phyloP scores from a whole-genome alignment of 1,139 yeast genomes.

The Debaryomyces nepalensis region DNA sequence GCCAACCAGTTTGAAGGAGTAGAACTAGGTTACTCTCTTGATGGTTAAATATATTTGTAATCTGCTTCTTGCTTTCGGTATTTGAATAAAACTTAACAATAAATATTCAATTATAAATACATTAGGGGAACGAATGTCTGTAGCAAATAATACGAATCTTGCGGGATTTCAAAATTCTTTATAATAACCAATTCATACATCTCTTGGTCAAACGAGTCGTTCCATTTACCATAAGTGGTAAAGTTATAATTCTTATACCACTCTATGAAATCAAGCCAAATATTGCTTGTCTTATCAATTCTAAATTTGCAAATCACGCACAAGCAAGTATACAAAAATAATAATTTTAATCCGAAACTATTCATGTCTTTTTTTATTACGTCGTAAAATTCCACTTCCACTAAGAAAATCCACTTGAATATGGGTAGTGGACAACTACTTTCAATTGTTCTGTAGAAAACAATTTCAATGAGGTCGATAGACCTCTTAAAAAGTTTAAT shows the following conservation, averaged over 20 bases:
- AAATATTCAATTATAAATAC: background rate
- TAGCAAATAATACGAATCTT: conserved; percentile 1
- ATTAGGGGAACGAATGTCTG: conserved; percentile 1
- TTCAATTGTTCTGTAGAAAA: conserved; percentile 20
- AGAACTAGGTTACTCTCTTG: conserved; percentile 50
- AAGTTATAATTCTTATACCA: conserved; percentile 16
- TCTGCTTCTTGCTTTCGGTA: background rate
- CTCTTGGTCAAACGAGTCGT: conserved; percentile 16
- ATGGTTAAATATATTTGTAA: conserved; percentile 32
- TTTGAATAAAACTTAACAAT: no score
- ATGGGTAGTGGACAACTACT: conserved; percentile 34
- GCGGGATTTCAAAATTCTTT: conserved; percentile 9
- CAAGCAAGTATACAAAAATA: conserved; percentile 18
- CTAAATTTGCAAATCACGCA: conserved; percentile 14
- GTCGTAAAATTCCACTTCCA: conserved; percentile 23
- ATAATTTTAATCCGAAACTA: conserved; percentile 18
- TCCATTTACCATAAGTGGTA: conserved; percentile 15
- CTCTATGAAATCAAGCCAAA: conserved; percentile 17
- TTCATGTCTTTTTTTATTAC: conserved; percentile 10
- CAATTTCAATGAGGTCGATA: conserved; percentile 20
- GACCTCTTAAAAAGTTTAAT: conserved; percentile 17
- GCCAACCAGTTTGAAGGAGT: conserved; percentile 46
- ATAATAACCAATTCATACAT: conserved; percentile 11
- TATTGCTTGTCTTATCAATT: conserved; percentile 13
- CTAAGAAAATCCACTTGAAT: conserved; percentile 32